Base-by-base conservation (phyloP, 768 basidiomycete genomes). In the Trametes villosa region DNA sequence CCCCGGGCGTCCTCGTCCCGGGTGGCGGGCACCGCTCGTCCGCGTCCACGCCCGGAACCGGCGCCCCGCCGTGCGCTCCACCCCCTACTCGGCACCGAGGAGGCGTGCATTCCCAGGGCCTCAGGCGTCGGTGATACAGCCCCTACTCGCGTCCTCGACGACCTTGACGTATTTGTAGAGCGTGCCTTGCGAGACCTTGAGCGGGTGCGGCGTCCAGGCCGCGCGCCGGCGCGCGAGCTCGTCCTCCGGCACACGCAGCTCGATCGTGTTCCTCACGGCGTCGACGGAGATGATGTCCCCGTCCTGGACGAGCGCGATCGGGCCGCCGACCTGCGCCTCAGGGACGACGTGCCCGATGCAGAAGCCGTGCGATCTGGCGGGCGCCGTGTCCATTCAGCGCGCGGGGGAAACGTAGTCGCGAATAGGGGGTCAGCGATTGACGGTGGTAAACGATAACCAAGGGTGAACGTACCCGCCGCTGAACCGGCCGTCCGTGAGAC, bases 341-440 rank as follows among this genome's bases (percentile, higher is more conserved):
- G 96, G 96, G 1, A 95, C 93, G 66, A 98, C 94, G 71, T 99
- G 97, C 13, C 96, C 96, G 55, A 98, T 92, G 68, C 91, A 91
- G 80, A 98, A 98, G 18, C 95, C 95, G 77, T 96, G 95, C 45
- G 95, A 96, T 65, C 94, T 96, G 67, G 59, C 31, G 36, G 44
- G 29, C 22, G 26, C 5, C n/a, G 15, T 24, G 24, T 33, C n/a
- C n/a, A n/a, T n/a, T n/a, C n/a, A n/a, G n/a, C 34, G 24, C 20
- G 22, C 33, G 50, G 42, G 13, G 51, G 33, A 47, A 53, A 30
- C 26, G 22, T 34, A 31, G 15, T 17, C 29, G 50, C 29, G 42
- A 47, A 47, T 42, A 60, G 44, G 44, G 49, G 31, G n/a, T 46
- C 67, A 65, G 53, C 55, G 40, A 61, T 33, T 33, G 36, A 54